Evolutionary conservation across 371 early-diverging fungal species (phyloP), one percentile per base, ranked within the genome.

Genomic region (Mucor circinelloides): DNA sequence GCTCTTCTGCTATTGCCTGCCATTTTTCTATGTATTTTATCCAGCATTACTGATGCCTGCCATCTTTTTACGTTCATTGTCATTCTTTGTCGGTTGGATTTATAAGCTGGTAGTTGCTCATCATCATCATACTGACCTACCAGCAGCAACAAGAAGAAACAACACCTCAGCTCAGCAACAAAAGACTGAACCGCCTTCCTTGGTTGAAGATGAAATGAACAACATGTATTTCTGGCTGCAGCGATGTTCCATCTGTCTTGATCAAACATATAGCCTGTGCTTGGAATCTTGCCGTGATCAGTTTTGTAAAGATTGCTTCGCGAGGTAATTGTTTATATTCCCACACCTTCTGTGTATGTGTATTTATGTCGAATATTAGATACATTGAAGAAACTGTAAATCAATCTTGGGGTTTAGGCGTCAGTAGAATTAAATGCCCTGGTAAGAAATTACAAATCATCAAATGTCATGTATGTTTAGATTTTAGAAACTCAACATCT

Each of bases 211-310:
- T 64, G 77, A 74, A 42, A 68, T 68, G 65, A 71, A 79, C 12
- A 82, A 87, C 21, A 80, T 89, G 70, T 87, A 90, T 50, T 87
- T 81, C 58, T 90, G 87, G 85, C 64, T 89, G 10, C 87, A 86
- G 32, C 74, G 87, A 21, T 90, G 90, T 59, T 89, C 89, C 28
- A 90, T 90, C 63, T 90, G 90, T 70, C 83, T 90, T 60, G 89
- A 87, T 50, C 77, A 81, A n/a, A 81, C 80, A 0, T 80, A 86
- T 55, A 85, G 81, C 58, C 72, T 90, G 32, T 90, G 88, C 40
- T 74, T 90, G 25, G 87, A 90, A 23, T 60, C 71, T 46, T 90
- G 90, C 60, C 79, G 89, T 58, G 90, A 90, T 67, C 90, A 90
- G 67, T 90, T 88, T 58, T 90, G 90, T 59, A 72, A 79, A 69